A percentile compares a stretch with the other conserved stretches of the same genome.
Evolutionary conservation across 768 basidiomycete genomes (phyloP).

Genomic region (Daedalea quercina): DNA sequence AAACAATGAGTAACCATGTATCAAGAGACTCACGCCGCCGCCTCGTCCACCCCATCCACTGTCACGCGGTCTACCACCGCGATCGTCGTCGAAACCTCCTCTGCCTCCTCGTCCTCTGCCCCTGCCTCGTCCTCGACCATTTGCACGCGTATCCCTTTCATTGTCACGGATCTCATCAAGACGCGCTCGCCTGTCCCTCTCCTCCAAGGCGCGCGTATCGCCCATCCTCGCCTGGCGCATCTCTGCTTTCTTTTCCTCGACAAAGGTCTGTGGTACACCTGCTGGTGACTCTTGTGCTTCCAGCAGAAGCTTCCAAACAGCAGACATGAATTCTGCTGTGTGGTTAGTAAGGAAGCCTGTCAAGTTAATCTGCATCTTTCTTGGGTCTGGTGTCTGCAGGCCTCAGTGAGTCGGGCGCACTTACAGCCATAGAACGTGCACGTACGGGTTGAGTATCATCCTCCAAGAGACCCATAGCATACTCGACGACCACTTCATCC

Average conservation of each 20-base stretch:
- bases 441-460: conserved; percentile 78
- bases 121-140: conserved; percentile 44
- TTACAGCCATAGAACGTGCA: background rate
- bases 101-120: conserved; percentile 52
- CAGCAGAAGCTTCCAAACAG: conserved; percentile 86
- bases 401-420: background rate
- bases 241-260: conserved; percentile 90
- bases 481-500: conserved; percentile 95
- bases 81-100: conserved; percentile 39
- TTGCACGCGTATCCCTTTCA: conserved; percentile 42
- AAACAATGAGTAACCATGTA: background rate
- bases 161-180: conserved; percentile 63
- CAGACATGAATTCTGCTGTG: conserved; percentile 80
- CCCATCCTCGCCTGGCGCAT: conserved; percentile 64
- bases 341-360: conserved; percentile 89
- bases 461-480: conserved; percentile 91
- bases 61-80: conserved; percentile 43
- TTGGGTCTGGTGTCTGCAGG: conserved; percentile 77
- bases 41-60: conserved; percentile 65
- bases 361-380: conserved; percentile 92
- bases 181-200: conserved; percentile 61
- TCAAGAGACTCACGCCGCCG: conserved; percentile 36
- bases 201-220: conserved; percentile 60
- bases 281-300: conserved; percentile 87
- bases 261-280: conserved; percentile 84